Base-by-base conservation (phyloP, 176 grass and related monocot species). In the Dactylis glomerata region DNA sequence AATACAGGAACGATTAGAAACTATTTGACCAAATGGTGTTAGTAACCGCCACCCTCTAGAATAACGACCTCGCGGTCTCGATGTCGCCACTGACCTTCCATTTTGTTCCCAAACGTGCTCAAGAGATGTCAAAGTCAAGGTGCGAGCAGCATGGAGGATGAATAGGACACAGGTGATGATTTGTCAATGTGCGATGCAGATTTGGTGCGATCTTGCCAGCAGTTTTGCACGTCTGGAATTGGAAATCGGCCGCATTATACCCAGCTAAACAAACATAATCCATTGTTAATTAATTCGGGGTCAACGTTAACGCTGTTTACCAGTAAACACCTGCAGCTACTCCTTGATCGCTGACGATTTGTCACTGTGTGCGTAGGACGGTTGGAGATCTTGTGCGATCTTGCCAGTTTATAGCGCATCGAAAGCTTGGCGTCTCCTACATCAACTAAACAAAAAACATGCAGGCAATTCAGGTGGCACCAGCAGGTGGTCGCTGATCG, bases 291-390 rank as follows among this genome's bases (percentile, higher is more conserved):
- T 7, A 64, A 54, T 54, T 32, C 11, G 33, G 36, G 30, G 80
- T 45, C 66, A 79, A 86, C 79, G 46, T 79, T 56, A 38, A 56
- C 38, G 77, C 14, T 81, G 66, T 58, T 67, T 9, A 5, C 27
- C 33, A 80, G 81, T 79, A 88, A 83, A 55, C 45, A 80, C 45
- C 58, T 68, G 57, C 31, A 84, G 33, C 23, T 65, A 45, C 56
- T 80, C n/a, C 36, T 4, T 72, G 36, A 45, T 72, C 68, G n/a
- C 38, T 42, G 40, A 45, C 6, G 69, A 73, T 28, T 73, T 73
- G 41, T 47, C 26, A 20, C 45, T 46, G 46, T 73, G 14, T 8
- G n/a, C n/a, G n/a, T n/a, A n/a, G n/a, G n/a, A n/a, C n/a, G n/a
- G n/a, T n/a, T n/a, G 22, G 68, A 27, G 68, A 72, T 72, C 40